Percentiles rank a stretch among this genome's conserved stretches.
These are phyloP conservation scores for Mycena crocata DNA, from an alignment of 768 basidiomycete genomes.

Conservation along the genomic window DNA sequence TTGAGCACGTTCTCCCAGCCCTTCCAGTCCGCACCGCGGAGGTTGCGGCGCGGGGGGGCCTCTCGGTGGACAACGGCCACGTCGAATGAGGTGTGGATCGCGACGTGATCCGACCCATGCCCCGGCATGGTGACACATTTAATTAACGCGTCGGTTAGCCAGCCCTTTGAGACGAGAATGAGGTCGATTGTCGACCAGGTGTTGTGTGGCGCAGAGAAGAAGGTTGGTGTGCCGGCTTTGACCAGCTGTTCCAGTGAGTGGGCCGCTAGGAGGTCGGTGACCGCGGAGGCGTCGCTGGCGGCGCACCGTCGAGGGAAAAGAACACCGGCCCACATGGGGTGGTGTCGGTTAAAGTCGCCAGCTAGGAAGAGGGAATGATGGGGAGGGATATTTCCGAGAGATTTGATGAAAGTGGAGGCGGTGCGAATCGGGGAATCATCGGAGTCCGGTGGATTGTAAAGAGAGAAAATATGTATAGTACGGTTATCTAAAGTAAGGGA, in stretches of 20 bases:
- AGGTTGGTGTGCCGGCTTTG: not conserved
- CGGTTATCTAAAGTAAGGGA: not conserved
- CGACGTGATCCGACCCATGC: not conserved
- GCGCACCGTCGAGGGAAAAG: not conserved
- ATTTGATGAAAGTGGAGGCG: too few species aligned
- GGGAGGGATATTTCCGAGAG: too few species aligned
- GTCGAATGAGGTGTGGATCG: not conserved
- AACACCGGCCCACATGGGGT: too few species aligned
- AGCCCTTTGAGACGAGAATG: not conserved
- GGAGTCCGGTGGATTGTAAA: not conserved
- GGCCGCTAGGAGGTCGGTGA: not conserved
- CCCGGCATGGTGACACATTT: not conserved
- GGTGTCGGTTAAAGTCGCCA: too few species aligned
- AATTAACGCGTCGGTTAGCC: not conserved
- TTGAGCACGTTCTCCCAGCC: not conserved
- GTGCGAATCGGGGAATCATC: not conserved
- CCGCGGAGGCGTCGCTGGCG: not conserved
- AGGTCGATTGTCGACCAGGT: too few species aligned
- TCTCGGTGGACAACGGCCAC: not conserved
- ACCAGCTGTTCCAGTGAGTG: not conserved
- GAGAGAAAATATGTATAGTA: conserved; percentile 6
- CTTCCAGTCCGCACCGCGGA: not conserved
- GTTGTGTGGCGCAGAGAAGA: not conserved
- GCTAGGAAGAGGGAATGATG: too few species aligned
- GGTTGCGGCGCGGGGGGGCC: not conserved